These are phyloP conservation scores for Chamaecrista fasciculata DNA, from an alignment of 306 rosid genomes.

Conservation along the genomic window DNA sequence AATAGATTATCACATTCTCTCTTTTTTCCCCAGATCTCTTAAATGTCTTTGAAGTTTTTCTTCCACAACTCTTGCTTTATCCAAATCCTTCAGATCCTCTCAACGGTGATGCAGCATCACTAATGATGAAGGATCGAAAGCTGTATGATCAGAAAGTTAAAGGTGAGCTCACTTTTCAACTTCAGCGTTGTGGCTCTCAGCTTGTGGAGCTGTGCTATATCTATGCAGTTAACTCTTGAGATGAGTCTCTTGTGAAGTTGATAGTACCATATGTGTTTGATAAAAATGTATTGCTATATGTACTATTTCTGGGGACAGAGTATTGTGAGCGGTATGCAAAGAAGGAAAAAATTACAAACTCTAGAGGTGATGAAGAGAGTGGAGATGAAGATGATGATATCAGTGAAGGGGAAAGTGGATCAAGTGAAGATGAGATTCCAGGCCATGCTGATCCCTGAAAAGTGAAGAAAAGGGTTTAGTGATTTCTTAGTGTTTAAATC, in stretches of 20 bases:
- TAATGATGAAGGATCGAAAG: slow-evolving; percentile 89
- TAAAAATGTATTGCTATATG: slow-evolving; percentile 20
- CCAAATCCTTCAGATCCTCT: slow-evolving; percentile 98
- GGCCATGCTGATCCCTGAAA: slow-evolving; percentile 78
- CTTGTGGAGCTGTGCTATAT: not conserved
- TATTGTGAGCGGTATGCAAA: slow-evolving; percentile 92
- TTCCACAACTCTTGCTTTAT: slow-evolving; percentile 94
- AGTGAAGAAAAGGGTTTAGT: slow-evolving; percentile 26
- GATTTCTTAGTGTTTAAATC: slow-evolving; percentile 23
- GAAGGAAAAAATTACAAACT: slow-evolving; percentile 60
- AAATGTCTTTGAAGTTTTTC: slow-evolving; percentile 95
- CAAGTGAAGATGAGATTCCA: slow-evolving; percentile 85
- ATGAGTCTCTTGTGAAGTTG: too few relatives aligned
- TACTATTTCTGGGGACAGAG: slow-evolving; percentile 57
- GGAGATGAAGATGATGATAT: slow-evolving; percentile 73
- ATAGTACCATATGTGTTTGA: too few relatives aligned
- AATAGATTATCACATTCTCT: slow-evolving; percentile 22
- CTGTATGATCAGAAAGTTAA: slow-evolving; percentile 86
- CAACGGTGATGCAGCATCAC: slow-evolving; percentile 92
- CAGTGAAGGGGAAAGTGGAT: slow-evolving; percentile 66
- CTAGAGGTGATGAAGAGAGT: slow-evolving; percentile 69
- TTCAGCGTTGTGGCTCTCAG: not conserved
- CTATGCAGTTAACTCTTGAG: not conserved
- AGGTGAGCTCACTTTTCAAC: slow-evolving; percentile 62
- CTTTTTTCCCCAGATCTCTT: slow-evolving; percentile 66